These are phyloP conservation scores for Physcia stellaris DNA, from an alignment of 495 filamentous ascomycete species.

Conservation along the genomic window DNA sequence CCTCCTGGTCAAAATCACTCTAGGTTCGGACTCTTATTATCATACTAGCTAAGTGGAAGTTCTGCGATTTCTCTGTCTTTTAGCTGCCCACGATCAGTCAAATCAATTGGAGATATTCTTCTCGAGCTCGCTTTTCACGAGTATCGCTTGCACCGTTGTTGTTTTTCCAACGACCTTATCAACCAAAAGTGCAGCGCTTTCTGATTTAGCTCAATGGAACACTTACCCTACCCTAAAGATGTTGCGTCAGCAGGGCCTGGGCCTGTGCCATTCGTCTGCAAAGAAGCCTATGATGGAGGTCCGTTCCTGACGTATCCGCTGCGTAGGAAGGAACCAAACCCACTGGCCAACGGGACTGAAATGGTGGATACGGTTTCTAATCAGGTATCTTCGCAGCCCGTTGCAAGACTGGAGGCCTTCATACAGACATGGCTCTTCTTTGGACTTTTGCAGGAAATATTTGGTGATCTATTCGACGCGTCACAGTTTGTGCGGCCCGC, in stretches of 20 bases:
- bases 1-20: background rate
- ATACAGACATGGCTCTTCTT: slow-evolving; percentile 9
- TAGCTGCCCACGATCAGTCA: background rate
- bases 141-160: background rate
- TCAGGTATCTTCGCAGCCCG: slow-evolving; percentile 1
- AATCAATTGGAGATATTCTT: background rate
- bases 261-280: slow-evolving; percentile 2
- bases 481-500: background rate
- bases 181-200: background rate
- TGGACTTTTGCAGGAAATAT: slow-evolving; percentile 4
- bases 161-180: background rate
- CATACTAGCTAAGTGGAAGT: background rate
- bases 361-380: background rate
- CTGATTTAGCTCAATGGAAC: slow-evolving; percentile 8
- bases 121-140: background rate
- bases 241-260: background rate
- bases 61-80: background rate
- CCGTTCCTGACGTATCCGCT: slow-evolving; percentile 3
- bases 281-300: slow-evolving; percentile 4
- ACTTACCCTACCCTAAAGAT: slow-evolving; percentile 3
- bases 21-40: background rate
- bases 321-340: background rate
- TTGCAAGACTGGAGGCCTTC: slow-evolving; percentile 4
- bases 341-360: background rate
- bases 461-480: background rate